These are phyloP conservation scores for Suaeda aralocaspica DNA, from an alignment of 148 eudicot species.

Conservation along the genomic window DNA sequence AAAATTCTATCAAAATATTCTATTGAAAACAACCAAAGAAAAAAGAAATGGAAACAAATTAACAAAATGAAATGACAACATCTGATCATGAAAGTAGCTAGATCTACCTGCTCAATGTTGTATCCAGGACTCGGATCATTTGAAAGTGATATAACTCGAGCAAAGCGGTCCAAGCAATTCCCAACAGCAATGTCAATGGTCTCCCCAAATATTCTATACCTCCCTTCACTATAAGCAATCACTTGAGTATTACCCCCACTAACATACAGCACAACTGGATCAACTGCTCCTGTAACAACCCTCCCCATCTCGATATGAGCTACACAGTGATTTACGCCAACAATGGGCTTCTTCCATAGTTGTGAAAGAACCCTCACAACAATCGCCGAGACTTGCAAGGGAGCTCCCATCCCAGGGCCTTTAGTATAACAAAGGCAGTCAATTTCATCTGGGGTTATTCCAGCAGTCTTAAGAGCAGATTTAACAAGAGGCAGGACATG, in stretches of 20 bases:
- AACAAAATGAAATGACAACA: background rate
- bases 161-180: slow-evolving; percentile 94
- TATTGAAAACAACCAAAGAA: no score
- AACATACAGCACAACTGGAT: slow-evolving; percentile 89
- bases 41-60: background rate
- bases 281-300: slow-evolving; percentile 84
- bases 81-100: background rate
- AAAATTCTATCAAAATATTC: no score
- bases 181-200: slow-evolving; percentile 98
- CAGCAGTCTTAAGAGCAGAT: slow-evolving; percentile 57
- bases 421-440: slow-evolving; percentile 94
- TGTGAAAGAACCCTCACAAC: slow-evolving; percentile 80
- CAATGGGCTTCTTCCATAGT: slow-evolving; percentile 93
- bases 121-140: slow-evolving; percentile 97
- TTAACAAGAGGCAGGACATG: slow-evolving; percentile 71
- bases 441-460: slow-evolving; percentile 54
- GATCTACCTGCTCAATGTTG: slow-evolving; percentile 85
- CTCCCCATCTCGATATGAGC: slow-evolving; percentile 99
- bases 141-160: slow-evolving; percentile 75
- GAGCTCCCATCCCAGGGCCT: slow-evolving; percentile 98
- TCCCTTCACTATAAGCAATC: slow-evolving; percentile 90
- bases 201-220: slow-evolving; percentile 92
- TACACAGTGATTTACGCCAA: slow-evolving; percentile 86
- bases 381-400: slow-evolving; percentile 76
- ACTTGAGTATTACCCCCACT: slow-evolving; percentile 98